Evolutionary conservation across 2,329 filamentous ascomycete species (phyloP).

Genomic region (Trichophaea hybrida): DNA sequence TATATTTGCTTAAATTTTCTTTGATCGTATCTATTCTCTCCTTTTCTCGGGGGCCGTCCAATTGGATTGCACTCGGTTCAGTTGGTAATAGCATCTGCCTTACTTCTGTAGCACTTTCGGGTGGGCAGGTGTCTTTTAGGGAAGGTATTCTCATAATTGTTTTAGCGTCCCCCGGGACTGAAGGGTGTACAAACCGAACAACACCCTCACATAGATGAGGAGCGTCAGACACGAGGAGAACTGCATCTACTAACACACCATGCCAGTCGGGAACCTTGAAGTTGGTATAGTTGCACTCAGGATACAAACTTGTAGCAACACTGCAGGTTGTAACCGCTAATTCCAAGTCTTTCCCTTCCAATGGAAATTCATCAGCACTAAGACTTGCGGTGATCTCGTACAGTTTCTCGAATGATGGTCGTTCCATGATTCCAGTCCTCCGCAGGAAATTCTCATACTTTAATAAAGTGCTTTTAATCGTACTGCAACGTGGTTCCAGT

Average conservation of each 20-base stretch:
- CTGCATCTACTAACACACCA: not conserved
- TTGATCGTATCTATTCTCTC: not conserved
- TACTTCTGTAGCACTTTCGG: no score
- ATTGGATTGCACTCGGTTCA: not conserved
- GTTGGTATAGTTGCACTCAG: not conserved
- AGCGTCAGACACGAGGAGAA: not conserved
- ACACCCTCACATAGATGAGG: not conserved
- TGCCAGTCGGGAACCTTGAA: constrained; percentile 1
- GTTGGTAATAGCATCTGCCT: no score
- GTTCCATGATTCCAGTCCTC: not conserved
- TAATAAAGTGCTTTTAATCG: not conserved
- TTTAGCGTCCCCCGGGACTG: not conserved
- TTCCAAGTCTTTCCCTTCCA: not conserved
- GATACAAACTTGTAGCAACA: not conserved
- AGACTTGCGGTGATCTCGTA: not conserved
- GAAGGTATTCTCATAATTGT: not conserved
- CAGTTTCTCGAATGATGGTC: not conserved
- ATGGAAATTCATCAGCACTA: not conserved
- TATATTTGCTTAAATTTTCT: not conserved
- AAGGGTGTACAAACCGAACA: not conserved
- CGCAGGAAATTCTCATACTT: not conserved
- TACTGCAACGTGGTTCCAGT: not conserved
- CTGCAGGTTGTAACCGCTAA: not conserved
- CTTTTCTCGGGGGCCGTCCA: not conserved
- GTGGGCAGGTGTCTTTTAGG: not conserved